Base-by-base conservation (phyloP, 768 basidiomycete species). In the Mrakia gelida region DNA sequence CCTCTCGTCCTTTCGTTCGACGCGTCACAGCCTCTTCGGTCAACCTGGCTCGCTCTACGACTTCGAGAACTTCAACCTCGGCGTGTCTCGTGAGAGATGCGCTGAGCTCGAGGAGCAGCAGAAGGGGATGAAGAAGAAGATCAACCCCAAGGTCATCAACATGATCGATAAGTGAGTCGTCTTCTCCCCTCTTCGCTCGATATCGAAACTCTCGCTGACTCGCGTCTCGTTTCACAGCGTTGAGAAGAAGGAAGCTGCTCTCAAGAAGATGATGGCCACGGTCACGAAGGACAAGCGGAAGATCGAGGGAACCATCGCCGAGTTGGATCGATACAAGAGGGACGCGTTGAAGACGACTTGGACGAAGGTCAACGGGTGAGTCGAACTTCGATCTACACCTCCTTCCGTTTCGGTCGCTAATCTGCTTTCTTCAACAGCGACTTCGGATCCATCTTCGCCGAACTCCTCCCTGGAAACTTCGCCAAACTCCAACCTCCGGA, bases 401-500 rank as follows among this genome's bases (percentile, higher is more conserved):
- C 26, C 30, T 63, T 21, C 63, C 30, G 49, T 52, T 21, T 52
- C 16, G 49, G 15, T 52, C 18, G 18, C 49, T 52, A 16, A 52
- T 13, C 49, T 10, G 4, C 26, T 52, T 43, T 45, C 26, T 30
- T 74, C 43, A 8, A 11, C 67, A 71, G 95, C 56, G 95, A 98
- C 84, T 99, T 99, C 83, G 97, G 97, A 11, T 90, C 89, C 15
- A 98, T 99, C 83, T 98, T 99, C 83, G 94, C 90, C 1, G 97
- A 99, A 81, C 87, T 99, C 7, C 85, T 99, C 2, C 97, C 97
- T 0, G 95, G 95, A 38, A 99, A 98, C 83, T 96, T 95, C 82
- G 93, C 95, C 15, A 98, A 95, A 84, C 86, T 99, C 41, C 92
- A 94, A 82, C 92, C 95, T 28, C 94, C 95, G 5, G 96, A 98